phyloP scores from a whole-genome alignment of 2,329 filamentous ascomycete species.

The Trichophyton schoenleinii region DNA sequence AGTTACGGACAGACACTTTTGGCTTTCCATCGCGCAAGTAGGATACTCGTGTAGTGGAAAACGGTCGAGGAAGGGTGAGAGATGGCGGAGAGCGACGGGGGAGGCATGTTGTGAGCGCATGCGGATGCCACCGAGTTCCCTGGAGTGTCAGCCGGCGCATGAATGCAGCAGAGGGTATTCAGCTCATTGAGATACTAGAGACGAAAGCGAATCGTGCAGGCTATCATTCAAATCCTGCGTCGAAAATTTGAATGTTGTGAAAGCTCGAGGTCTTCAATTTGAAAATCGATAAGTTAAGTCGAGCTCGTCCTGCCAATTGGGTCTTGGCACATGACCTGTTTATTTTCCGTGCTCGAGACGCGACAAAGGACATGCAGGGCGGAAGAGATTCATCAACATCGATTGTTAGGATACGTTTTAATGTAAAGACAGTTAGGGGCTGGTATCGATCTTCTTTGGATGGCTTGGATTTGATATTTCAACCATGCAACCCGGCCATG shows the following conservation, averaged over 20 bases:
- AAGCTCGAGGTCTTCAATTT: background rate
- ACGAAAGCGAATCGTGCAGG: background rate
- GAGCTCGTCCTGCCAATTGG: background rate
- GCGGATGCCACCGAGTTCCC: slow-evolving; percentile 33
- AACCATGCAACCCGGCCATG: slow-evolving; percentile 2
- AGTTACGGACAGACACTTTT: slow-evolving; percentile 33
- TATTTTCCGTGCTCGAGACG: background rate
- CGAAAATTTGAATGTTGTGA: background rate
- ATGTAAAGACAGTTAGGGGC: background rate
- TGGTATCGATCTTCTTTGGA: no score
- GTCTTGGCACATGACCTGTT: slow-evolving; percentile 1
- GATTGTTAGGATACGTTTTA: background rate
- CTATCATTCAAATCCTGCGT: background rate
- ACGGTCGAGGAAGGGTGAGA: slow-evolving; percentile 17
- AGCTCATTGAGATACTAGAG: slow-evolving; percentile 21
- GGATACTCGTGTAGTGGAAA: slow-evolving; percentile 22
- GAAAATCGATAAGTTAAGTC: background rate
- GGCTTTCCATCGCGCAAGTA: slow-evolving; percentile 22
- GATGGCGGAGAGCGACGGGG: slow-evolving; percentile 13
- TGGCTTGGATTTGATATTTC: background rate
- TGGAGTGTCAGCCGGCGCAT: slow-evolving; percentile 35
- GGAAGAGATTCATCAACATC: background rate
- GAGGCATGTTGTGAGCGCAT: slow-evolving; percentile 26
- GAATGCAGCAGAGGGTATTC: slow-evolving; percentile 20
- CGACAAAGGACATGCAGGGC: background rate